Evolutionary conservation across 2,329 filamentous ascomycete species (phyloP).

Genomic region (Aspergillus bombycis): DNA sequence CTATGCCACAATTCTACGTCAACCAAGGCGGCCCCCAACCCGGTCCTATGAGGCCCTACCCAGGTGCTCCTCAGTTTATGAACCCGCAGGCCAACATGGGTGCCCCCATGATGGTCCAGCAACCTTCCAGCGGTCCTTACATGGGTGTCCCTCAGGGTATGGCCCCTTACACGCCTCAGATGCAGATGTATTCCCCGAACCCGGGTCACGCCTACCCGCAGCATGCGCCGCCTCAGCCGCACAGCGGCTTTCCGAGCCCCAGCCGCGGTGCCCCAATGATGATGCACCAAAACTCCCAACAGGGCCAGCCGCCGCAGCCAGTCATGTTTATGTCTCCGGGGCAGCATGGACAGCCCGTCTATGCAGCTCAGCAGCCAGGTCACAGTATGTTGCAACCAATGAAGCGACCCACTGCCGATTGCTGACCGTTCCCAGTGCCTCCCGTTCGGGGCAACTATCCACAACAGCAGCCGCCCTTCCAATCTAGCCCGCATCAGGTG

Average conservation of each 20-base stretch:
- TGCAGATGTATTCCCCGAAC: slow-evolving; percentile 81
- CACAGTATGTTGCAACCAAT: slow-evolving; percentile 66
- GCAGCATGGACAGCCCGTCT: slow-evolving; percentile 75
- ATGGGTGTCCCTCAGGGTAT: slow-evolving; percentile 74
- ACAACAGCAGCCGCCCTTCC: slow-evolving; percentile 65
- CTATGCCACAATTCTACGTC: slow-evolving; percentile 71
- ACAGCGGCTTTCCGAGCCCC: slow-evolving; percentile 85
- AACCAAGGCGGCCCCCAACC: slow-evolving; percentile 71
- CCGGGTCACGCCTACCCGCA: slow-evolving; percentile 69
- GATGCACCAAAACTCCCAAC: slow-evolving; percentile 91
- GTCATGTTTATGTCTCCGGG: slow-evolving; percentile 76
- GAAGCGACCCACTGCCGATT: slow-evolving; percentile 24
- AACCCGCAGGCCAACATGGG: slow-evolving; percentile 73
- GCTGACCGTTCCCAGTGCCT: slow-evolving; percentile 56
- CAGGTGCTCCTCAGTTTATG: slow-evolving; percentile 73
- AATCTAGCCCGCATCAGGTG: slow-evolving; percentile 65
- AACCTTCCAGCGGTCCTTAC: slow-evolving; percentile 68
- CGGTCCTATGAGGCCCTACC: slow-evolving; percentile 70
- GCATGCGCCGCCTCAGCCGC: slow-evolving; percentile 55
- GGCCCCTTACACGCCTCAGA: slow-evolving; percentile 69
- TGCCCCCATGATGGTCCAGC: slow-evolving; percentile 81
- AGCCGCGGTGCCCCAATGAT: slow-evolving; percentile 87
- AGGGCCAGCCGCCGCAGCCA: slow-evolving; percentile 72
- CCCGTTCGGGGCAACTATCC: slow-evolving; percentile 63
- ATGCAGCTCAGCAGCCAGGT: slow-evolving; percentile 69